A percentile compares a stretch with the other conserved stretches of the same genome.
Conservation (phyloP, 2,329 filamentous ascomycete species). For the Blastomyces percursus region DNA sequence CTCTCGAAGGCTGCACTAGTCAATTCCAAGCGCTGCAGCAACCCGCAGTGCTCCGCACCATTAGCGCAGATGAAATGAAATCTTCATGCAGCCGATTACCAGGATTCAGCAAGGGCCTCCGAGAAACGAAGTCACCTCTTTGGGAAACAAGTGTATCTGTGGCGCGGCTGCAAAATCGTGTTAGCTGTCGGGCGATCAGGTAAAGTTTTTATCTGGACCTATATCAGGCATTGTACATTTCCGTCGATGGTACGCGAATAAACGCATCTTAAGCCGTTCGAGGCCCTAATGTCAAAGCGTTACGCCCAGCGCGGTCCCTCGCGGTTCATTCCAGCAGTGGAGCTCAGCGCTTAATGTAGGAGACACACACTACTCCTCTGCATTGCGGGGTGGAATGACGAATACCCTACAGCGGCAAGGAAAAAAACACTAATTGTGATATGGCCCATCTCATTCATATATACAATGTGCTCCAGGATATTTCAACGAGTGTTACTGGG, state of each 20-base stretch:
- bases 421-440: not conserved
- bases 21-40: not conserved
- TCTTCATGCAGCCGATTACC: not conserved
- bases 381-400: not conserved
- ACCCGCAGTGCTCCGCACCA: not conserved
- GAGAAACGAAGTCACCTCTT: not conserved
- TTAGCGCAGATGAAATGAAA: not conserved
- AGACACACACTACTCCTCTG: not conserved
- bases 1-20: not conserved
- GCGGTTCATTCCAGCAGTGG: not conserved
- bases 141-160: not conserved
- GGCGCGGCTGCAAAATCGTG: not conserved
- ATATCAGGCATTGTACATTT: not conserved
- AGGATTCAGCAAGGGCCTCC: not conserved
- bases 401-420: not conserved
- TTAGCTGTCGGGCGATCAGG: not conserved
- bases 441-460: not conserved
- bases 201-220: not conserved
- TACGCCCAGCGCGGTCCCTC: not conserved
- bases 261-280: not conserved
- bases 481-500: not conserved
- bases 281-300: not conserved
- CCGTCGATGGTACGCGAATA: not conserved
- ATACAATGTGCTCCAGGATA: not conserved
- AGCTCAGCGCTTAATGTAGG: not conserved